These are phyloP conservation scores for Colletotrichum zoysiae DNA, from an alignment of 2,329 filamentous ascomycete genomes.

Conservation along the genomic window DNA sequence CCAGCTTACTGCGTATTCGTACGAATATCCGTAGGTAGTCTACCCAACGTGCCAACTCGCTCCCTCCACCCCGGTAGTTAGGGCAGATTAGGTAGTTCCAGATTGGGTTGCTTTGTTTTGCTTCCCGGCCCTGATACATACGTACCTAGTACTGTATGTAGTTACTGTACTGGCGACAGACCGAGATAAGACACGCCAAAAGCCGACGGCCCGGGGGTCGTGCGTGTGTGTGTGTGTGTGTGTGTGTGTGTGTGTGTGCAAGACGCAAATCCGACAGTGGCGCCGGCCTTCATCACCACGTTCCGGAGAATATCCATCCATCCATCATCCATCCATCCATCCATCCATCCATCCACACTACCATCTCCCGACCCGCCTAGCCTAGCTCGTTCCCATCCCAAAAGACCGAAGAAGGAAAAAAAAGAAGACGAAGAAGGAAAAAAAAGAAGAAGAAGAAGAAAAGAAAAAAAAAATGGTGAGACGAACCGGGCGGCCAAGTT, in stretches of 20 bases:
- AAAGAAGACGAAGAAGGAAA: background rate
- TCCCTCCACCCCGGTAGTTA: background rate
- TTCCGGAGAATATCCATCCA: slow-evolving; percentile 8
- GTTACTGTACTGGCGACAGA: background rate
- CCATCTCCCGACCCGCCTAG: background rate
- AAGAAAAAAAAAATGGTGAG: slow-evolving; percentile 23
- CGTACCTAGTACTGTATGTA: too few species aligned
- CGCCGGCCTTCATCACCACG: slow-evolving; percentile 28
- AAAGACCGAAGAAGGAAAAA: background rate
- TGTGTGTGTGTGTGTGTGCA: background rate
- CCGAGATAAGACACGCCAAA: slow-evolving; percentile 10
- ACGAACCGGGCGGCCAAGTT: background rate
- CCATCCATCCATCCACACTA: slow-evolving; percentile 2
- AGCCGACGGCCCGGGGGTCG: background rate
- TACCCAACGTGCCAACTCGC: too few species aligned
- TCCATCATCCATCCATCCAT: slow-evolving; percentile 18
- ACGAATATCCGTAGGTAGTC: too few species aligned
- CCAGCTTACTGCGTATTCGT: too few species aligned
- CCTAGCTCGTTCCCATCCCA: slow-evolving; percentile 20
- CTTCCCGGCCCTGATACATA: background rate
- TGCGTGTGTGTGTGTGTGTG: background rate
- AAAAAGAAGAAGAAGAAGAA: background rate
- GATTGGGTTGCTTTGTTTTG: background rate
- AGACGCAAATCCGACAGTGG: slow-evolving; percentile 10
- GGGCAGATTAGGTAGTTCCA: slow-evolving; percentile 12